Base-by-base conservation (phyloP, 768 basidiomycete genomes). In the Termitomyces sp. region DNA sequence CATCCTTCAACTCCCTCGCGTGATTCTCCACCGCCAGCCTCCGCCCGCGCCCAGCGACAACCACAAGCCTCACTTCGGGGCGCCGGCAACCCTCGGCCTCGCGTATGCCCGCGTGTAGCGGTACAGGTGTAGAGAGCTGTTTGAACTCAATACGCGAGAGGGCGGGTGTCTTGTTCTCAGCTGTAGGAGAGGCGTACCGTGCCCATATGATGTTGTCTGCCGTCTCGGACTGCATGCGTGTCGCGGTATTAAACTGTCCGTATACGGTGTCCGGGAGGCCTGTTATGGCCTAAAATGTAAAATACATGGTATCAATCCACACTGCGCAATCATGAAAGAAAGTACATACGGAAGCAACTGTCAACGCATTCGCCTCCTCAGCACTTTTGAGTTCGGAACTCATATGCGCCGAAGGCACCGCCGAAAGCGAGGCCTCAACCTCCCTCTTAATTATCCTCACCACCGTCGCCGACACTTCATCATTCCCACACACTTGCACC, bases 161-260 rank as follows among this genome's bases (percentile, higher is more conserved):
- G 5, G 84, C 79, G 28, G 64, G 61, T 9, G 55, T 27, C 17
- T 9, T 28, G 14, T 19, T 53, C 37, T 56, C 59, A 4, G 52
- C 37, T 10, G 53, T 46, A 6, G 58, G 68, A 8, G 72, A 58
- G 0, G 83, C 77, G 64, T 85, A 93, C 50, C 76, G 80, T 0
- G 72, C 71, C 91, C 94, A 95, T 0, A 78, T 68, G 48, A 94
- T 74, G 59, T 84, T 83, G 66, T 98, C 95, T 0, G 93, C 94
- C 0, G 88, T 91, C 54, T 91, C 88, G 0, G 90, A 93, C 58
- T 87, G 85, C 59, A 96, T 63, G 5, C 79, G 79, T 23, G 77
- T 83, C 59, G 88, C 81, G 0, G 88, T 88, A 46, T 77, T 82
- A 2, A 73, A 72, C 45, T 80, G 77, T 0, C 82, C 86, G 59